phyloP scores from a whole-genome alignment of 2,329 filamentous ascomycete genomes.

The Leptographium galeiforme region DNA sequence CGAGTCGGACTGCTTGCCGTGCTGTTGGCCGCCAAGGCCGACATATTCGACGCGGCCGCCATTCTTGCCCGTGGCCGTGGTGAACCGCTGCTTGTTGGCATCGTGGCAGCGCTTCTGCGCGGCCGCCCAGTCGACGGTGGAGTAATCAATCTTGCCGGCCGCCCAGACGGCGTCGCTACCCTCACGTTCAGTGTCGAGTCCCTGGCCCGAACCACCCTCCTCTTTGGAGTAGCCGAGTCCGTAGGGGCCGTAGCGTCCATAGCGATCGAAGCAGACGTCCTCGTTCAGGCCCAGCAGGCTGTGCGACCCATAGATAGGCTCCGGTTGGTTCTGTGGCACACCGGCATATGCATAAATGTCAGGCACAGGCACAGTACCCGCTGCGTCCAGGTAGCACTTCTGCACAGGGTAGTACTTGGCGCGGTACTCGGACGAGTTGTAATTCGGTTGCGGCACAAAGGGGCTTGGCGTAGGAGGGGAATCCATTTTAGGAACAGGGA shows the following conservation, averaged over 20 bases:
- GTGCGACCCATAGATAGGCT: constrained; percentile 66
- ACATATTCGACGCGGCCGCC: not conserved
- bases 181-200: constrained; percentile 57
- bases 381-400: constrained; percentile 50
- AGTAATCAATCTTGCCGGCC: constrained; percentile 43
- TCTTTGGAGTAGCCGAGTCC: constrained; percentile 68
- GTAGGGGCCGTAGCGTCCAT: constrained; percentile 72
- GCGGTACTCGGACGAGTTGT: constrained; percentile 42
- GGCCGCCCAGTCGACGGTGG: constrained; percentile 38
- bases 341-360: constrained; percentile 49
- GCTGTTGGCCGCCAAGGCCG: not conserved
- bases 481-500: not conserved
- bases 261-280: constrained; percentile 79
- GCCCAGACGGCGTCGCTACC: constrained; percentile 50
- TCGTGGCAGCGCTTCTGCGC: constrained; percentile 40
- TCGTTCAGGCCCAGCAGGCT: constrained; percentile 58
- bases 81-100: constrained; percentile 51
- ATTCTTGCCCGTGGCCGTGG: not conserved
- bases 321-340: constrained; percentile 52
- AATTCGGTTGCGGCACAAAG: constrained; percentile 60
- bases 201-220: constrained; percentile 57
- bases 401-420: constrained; percentile 37
- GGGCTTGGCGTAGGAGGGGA: constrained; percentile 29
- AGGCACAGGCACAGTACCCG: constrained; percentile 42
- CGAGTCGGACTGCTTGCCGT: constrained; percentile 8